Evolutionary conservation across 2,329 filamentous ascomycete species (phyloP), one percentile per base, ranked within the genome.

Genomic region (Colletotrichum godetiae): DNA sequence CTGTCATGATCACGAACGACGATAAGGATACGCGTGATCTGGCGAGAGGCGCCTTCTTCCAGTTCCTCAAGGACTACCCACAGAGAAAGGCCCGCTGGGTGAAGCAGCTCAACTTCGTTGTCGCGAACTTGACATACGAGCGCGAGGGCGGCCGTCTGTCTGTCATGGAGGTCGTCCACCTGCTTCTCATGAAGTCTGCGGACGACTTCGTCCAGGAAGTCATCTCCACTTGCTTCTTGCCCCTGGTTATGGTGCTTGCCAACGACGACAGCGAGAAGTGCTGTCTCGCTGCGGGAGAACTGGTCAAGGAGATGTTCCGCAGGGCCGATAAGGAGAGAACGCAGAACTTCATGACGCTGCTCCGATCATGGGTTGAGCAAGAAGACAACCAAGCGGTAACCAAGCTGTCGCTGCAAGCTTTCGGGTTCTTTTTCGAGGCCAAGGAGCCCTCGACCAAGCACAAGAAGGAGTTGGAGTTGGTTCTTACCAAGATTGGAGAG

Each of bases 1-100:
- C 90, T 4, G 93, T 98, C 81, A 98, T 98, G 95, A 93, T 99
- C 69, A 98, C 94, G 57, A 98, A 98, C 80, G 94, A 98, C 75
- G 95, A 97, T 77, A 93, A 93, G 77, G 92, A 93, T 76, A 96
- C 96, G 2, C 91, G 97, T 65, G 95, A 98, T 80, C 87, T 97
- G 49, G 95, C 96, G 15, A 90, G 97, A 69, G 95, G 95, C 24
- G 93, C 95, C 15, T 99, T 97, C 82, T 93, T 98, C 82, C 95
- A 98, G 77, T 99, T 99, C 84, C 86, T 99, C 68, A 91, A 95
- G 76, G 95, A 98, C 67, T 99, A 98, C 79, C 96, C 97, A 0
- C 97, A 98, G 81, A 95, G 93, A 78, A 95, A 95, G 82, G 93
- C 92, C 75, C 90, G 97, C 15, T 97, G 97, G 92, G 89, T 90